Evolutionary conservation across 352 stramenopile genomes (phyloP).

Genomic region (Pythium sukuiense): DNA sequence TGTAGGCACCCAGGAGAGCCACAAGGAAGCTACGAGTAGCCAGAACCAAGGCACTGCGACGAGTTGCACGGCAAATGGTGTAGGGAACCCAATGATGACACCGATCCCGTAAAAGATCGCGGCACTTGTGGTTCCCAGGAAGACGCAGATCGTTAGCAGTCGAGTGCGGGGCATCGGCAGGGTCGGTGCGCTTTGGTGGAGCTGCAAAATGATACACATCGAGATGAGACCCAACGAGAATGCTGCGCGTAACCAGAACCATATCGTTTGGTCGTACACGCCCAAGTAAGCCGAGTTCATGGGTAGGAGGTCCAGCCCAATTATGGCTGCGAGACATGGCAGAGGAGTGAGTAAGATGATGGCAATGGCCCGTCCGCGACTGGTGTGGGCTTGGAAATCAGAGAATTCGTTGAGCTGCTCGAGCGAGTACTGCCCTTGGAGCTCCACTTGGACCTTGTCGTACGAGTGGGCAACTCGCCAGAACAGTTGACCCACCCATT

Average conservation of each 20-base stretch:
- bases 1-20: slow-evolving; percentile 3
- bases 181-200: slow-evolving; percentile 1
- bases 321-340: neutral
- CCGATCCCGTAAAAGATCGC: neutral
- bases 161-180: neutral
- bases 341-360: neutral
- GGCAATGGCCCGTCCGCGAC: neutral
- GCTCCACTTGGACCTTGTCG: neutral
- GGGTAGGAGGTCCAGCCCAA: neutral
- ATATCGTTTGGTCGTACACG: neutral
- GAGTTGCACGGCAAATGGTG: slow-evolving; percentile 12
- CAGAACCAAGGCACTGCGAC: slow-evolving; percentile 5
- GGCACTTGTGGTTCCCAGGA: neutral
- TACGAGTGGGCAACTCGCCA: neutral
- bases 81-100: slow-evolving; percentile 10
- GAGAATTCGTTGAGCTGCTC: neutral
- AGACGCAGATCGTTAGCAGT: neutral
- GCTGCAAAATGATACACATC: slow-evolving; percentile 1
- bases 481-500: too few relatives aligned
- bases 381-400: neutral
- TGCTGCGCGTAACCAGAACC: neutral
- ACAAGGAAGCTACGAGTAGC: neutral
- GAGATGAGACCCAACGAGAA: neutral
- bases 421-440: neutral
- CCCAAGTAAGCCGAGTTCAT: neutral